phyloP scores from a whole-genome alignment of 306 rosid species.

The Vicia villosa region DNA sequence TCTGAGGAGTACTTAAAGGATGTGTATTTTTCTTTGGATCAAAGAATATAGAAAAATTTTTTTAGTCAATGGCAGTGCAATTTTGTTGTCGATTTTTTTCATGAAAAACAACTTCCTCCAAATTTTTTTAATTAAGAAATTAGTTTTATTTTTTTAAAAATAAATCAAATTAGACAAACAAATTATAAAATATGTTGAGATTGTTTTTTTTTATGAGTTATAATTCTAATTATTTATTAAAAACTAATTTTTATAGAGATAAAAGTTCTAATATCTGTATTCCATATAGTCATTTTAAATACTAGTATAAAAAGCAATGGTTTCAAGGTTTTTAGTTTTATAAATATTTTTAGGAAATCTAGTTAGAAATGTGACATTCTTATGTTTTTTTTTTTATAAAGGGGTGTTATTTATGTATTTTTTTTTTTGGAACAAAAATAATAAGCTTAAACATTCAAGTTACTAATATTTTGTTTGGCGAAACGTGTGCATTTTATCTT shows the following conservation, averaged over 20 bases:
- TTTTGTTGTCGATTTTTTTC: not conserved
- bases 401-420: too few species aligned
- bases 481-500: too few species aligned
- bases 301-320: too few species aligned
- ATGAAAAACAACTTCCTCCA: not conserved
- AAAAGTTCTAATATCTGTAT: not conserved
- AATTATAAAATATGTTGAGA: not conserved
- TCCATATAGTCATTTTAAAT: too few species aligned
- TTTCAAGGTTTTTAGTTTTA: too few species aligned
- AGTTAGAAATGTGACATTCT: too few species aligned
- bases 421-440: too few species aligned
- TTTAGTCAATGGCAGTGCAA: not conserved
- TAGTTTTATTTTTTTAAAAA: not conserved
- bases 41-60: not conserved
- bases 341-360: too few species aligned
- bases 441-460: too few species aligned
- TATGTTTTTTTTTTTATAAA: too few species aligned
- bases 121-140: not conserved
- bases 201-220: not conserved
- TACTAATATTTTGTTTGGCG: too few species aligned
- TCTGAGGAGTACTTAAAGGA: too few species aligned
- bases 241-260: not conserved
- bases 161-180: not conserved
- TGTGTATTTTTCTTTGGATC: not conserved
- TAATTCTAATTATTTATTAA: not conserved